These are phyloP conservation scores for Thalassiosira allenii DNA, from an alignment of 352 stramenopile genomes.

Conservation along the genomic window DNA sequence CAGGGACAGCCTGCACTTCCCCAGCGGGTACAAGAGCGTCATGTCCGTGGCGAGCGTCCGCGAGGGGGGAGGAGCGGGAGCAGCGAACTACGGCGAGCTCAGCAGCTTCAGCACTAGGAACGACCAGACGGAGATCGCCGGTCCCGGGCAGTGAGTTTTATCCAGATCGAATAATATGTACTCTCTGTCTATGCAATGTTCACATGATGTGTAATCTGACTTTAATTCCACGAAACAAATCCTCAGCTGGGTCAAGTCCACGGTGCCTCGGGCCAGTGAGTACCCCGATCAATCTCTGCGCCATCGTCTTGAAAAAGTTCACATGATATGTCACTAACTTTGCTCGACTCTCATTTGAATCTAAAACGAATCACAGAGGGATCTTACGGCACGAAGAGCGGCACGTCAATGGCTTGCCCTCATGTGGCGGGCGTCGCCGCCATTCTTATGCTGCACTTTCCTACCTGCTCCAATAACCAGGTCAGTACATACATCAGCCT, in stretches of 20 bases:
- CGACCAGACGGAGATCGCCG: slow-evolving; percentile 31
- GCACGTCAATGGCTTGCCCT: slow-evolving; percentile 62
- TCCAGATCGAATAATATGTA: too few species aligned
- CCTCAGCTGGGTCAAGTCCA: too few species aligned
- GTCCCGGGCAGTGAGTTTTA: background rate
- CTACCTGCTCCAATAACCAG: slow-evolving; percentile 65
- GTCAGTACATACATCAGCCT: slow-evolving; percentile 53
- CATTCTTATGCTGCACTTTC: slow-evolving; percentile 59
- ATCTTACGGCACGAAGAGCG: slow-evolving; percentile 35
- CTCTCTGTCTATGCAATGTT: too few species aligned
- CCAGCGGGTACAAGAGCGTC: slow-evolving; percentile 12
- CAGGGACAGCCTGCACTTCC: slow-evolving; percentile 22
- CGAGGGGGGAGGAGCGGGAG: background rate
- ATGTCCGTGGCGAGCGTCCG: background rate
- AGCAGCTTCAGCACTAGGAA: slow-evolving; percentile 7
- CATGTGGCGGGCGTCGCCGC: slow-evolving; percentile 75
- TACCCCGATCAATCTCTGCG: too few species aligned
- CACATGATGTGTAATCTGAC: too few species aligned
- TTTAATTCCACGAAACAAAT: too few species aligned
- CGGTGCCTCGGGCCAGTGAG: too few species aligned
- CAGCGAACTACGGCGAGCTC: background rate
- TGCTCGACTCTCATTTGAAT: too few species aligned
- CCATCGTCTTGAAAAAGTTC: too few species aligned
- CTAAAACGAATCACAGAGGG: too few species aligned
- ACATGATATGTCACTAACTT: too few species aligned